Conservation (phyloP, 495 filamentous ascomycete genomes). For the Tuber aestivum region DNA sequence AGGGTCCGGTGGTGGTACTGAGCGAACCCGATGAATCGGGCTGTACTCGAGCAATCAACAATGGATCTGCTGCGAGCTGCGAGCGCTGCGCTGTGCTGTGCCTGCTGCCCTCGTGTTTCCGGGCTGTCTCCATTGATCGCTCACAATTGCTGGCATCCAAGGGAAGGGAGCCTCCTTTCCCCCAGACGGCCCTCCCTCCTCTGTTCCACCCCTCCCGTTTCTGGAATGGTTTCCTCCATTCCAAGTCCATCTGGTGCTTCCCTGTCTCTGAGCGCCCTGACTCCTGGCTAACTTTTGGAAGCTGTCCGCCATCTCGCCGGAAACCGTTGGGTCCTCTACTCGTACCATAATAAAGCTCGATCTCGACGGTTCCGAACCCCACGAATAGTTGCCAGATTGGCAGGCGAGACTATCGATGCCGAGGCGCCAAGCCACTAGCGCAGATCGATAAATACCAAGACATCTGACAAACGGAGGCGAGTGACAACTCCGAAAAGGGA, state of each 20-base stretch:
- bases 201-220: not conserved
- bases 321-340: conserved; percentile 32
- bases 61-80: conserved; percentile 9
- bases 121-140: conserved; percentile 30
- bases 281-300: conserved; percentile 17
- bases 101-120: conserved; percentile 31
- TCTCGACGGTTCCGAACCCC: conserved; percentile 33
- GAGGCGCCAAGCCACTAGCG: conserved; percentile 33
- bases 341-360: conserved; percentile 39
- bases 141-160: not conserved
- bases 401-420: conserved; percentile 31
- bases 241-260: not conserved
- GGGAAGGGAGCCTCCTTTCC: not conserved
- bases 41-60: conserved; percentile 21
- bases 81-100: conserved; percentile 27
- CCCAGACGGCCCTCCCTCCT: not conserved
- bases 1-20: not conserved
- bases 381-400: conserved; percentile 20
- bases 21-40: conserved; percentile 1
- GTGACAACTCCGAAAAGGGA: conserved; percentile 19
- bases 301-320: conserved; percentile 30
- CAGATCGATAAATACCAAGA: conserved; percentile 36
- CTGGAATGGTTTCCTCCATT: not conserved
- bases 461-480: conserved; percentile 31
- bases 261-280: conserved; percentile 18